These are phyloP conservation scores for Erodium chrysanthum DNA, from an alignment of 441 rosid species.

Conservation along the genomic window DNA sequence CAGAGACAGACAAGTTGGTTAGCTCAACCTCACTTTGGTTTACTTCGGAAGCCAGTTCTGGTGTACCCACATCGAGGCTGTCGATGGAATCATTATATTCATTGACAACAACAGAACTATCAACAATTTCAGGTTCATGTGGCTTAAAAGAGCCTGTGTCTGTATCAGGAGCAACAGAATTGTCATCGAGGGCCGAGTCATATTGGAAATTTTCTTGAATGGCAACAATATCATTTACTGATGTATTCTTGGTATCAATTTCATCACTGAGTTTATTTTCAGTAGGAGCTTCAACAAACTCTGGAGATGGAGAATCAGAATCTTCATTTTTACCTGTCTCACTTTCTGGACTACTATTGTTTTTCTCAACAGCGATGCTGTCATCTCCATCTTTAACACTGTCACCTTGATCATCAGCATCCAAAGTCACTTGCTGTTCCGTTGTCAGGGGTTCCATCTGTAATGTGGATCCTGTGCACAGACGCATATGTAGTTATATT, in stretches of 20 bases:
- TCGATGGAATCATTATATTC: too few species aligned
- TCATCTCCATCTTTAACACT: slow-evolving; percentile 25
- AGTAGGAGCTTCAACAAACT: slow-evolving; percentile 29
- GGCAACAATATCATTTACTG: slow-evolving; percentile 24
- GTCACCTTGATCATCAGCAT: slow-evolving; percentile 29
- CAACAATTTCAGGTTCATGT: slow-evolving; percentile 29
- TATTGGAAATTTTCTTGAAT: slow-evolving; percentile 27
- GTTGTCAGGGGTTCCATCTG: slow-evolving; percentile 59
- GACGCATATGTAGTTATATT: slow-evolving; percentile 5
- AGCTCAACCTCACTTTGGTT: slow-evolving; percentile 23
- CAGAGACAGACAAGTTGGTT: slow-evolving; percentile 19
- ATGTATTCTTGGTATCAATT: slow-evolving; percentile 16
- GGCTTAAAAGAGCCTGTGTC: slow-evolving; percentile 24
- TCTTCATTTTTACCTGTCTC: slow-evolving; percentile 27
- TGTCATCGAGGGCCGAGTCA: slow-evolving; percentile 27
- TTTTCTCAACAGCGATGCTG: slow-evolving; percentile 25
- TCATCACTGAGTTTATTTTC: slow-evolving; percentile 25
- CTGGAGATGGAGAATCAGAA: slow-evolving; percentile 28
- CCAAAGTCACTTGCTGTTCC: slow-evolving; percentile 42
- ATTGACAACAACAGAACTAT: slow-evolving; percentile 13
- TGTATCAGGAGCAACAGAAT: slow-evolving; percentile 29
- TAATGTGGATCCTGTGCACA: slow-evolving; percentile 41
- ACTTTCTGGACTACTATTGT: slow-evolving; percentile 24
- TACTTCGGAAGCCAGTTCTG: slow-evolving; percentile 26
- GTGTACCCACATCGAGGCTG: not conserved